Percentiles rank a stretch among this genome's conserved stretches.
phyloP scores from a whole-genome alignment of 345 rosid species.

The Hibiscus tridactylites region DNA sequence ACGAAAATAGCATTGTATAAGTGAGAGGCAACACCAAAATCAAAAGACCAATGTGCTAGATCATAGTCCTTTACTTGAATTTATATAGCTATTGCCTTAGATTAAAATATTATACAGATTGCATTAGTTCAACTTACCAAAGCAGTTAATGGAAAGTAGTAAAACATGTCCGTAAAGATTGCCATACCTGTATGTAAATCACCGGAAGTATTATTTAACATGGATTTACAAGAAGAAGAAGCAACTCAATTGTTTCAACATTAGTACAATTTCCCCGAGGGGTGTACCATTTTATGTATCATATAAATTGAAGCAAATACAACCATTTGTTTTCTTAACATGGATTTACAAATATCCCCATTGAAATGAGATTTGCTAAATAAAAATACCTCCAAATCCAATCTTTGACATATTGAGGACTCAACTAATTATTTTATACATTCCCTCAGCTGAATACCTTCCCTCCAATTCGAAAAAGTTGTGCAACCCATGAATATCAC shows the following conservation, averaged over 20 bases:
- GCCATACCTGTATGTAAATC: neutral
- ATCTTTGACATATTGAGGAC: constrained; percentile 21
- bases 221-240: neutral
- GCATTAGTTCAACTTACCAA: neutral
- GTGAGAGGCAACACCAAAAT: neutral
- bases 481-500: neutral
- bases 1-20: neutral
- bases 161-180: neutral
- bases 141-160: neutral
- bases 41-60: neutral
- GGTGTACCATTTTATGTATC: constrained; percentile 3
- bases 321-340: constrained; percentile 2
- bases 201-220: neutral
- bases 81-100: neutral
- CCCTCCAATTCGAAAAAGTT: neutral
- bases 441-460: constrained; percentile 18
- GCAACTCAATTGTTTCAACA: neutral
- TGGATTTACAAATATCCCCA: too few relatives aligned
- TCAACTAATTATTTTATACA: constrained; percentile 18
- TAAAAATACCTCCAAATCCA: constrained; percentile 12
- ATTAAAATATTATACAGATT: neutral
- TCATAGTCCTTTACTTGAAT: neutral
- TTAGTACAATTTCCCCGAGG: neutral
- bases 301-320: neutral
- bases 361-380: neutral